Percentiles rank a stretch among this genome's conserved stretches.
Conservation (phyloP, 257 asterid genomes). For the Solanum medicagineum region DNA sequence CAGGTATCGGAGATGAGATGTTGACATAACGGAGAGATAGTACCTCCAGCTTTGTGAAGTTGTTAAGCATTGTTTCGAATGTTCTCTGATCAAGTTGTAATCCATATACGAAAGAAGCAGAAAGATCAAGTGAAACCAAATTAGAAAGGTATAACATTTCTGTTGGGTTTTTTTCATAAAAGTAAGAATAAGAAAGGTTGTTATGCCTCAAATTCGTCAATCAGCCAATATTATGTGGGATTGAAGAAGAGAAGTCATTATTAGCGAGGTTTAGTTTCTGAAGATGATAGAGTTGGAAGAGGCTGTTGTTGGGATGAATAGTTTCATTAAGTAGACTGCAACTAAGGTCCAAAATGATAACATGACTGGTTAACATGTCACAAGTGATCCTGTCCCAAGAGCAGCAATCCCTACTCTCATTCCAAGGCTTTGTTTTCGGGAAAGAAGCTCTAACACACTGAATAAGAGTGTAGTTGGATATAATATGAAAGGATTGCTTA, state of each 20-base stretch:
- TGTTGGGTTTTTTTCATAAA: not conserved
- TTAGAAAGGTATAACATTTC: not conserved
- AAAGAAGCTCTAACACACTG: no score
- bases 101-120: not conserved
- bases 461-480: no score
- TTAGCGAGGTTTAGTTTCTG: not conserved
- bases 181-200: not conserved
- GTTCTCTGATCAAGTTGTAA: no score
- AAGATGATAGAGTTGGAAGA: not conserved
- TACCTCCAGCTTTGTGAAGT: no score
- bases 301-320: not conserved
- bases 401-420: no score
- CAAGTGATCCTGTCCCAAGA: no score
- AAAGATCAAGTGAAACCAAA: not conserved
- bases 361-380: no score
- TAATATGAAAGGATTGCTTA: no score
- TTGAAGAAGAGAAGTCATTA: not conserved
- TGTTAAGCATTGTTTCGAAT: no score
- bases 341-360: not conserved
- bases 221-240: not conserved
- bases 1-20: no score
- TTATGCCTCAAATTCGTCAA: not conserved
- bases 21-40: no score
- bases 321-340: fast-evolving
- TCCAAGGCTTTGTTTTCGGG: no score